These are phyloP conservation scores for Colletotrichum sp. DNA, from an alignment of 2,329 filamentous ascomycete genomes.

Conservation along the genomic window DNA sequence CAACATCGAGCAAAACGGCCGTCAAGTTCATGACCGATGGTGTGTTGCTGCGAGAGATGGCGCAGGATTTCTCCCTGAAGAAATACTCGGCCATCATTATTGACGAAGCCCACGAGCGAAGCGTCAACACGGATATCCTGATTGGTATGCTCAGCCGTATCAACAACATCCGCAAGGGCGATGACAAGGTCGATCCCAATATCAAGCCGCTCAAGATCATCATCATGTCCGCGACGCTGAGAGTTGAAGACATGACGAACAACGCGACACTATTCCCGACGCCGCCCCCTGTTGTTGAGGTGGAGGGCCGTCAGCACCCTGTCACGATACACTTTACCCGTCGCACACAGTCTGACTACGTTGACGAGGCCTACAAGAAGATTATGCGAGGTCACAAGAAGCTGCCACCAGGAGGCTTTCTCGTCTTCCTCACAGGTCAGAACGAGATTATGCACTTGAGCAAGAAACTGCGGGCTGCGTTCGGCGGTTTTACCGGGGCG, in stretches of 20 bases:
- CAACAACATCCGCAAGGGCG: conserved; percentile 79
- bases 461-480: conserved; percentile 74
- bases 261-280: conserved; percentile 80
- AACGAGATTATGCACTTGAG: conserved; percentile 88
- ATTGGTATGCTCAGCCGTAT: conserved; percentile 96
- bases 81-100: conserved; percentile 96
- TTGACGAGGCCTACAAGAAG: conserved; percentile 89
- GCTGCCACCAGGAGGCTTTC: conserved; percentile 85
- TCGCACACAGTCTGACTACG: conserved; percentile 83
- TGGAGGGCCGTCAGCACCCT: conserved; percentile 89
- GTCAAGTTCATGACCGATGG: conserved; percentile 99
- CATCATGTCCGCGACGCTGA: conserved; percentile 96
- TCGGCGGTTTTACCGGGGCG: conserved; percentile 62
- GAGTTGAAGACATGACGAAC: conserved; percentile 87
- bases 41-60: conserved; percentile 89
- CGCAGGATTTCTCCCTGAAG: conserved; percentile 83
- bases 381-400: conserved; percentile 88
- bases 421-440: conserved; percentile 94
- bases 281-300: conserved; percentile 83
- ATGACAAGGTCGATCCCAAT: conserved; percentile 73
- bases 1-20: conserved; percentile 77
- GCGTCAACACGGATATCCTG: conserved; percentile 97
- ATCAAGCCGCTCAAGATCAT: conserved; percentile 86
- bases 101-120: conserved; percentile 96
- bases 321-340: conserved; percentile 90